Evolutionary conservation across 331 rosid genomes (phyloP).

Genomic region (Dryas integrifolia): DNA sequence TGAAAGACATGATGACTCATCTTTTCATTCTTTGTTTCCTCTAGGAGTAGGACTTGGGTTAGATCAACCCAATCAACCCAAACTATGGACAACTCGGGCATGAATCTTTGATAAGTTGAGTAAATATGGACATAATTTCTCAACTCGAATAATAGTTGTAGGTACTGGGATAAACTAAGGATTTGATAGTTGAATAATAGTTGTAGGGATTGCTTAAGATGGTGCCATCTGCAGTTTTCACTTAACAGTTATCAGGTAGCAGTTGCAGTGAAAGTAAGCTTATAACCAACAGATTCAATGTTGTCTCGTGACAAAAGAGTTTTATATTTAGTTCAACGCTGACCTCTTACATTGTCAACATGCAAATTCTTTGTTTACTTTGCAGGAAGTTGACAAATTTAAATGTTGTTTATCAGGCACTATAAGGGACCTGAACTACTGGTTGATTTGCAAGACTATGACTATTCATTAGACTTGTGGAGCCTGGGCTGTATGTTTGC

Average conservation of each 20-base stretch:
- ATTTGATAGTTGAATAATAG: not conserved
- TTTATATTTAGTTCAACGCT: not conserved
- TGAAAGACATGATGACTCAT: not conserved
- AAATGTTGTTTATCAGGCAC: conserved; percentile 30
- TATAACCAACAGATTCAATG: not conserved
- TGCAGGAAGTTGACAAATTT: conserved; percentile 12
- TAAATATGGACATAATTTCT: conserved; percentile 2
- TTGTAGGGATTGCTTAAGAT: not conserved
- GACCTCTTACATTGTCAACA: not conserved
- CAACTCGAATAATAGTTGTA: not conserved
- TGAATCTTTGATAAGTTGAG: not conserved
- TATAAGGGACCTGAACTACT: conserved; percentile 54
- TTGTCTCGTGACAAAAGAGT: not conserved
- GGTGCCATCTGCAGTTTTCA: not conserved
- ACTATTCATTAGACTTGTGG: conserved; percentile 49
- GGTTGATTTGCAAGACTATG: conserved; percentile 49
- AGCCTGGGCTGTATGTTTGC: conserved; percentile 55
- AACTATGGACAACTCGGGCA: not conserved
- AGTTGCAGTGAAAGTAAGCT: conserved; percentile 1
- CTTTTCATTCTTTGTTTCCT: not conserved
- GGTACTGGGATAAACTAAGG: not conserved
- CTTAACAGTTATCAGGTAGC: not conserved
- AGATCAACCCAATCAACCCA: not conserved
- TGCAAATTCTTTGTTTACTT: conserved; percentile 8
- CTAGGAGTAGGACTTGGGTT: conserved; percentile 3